phyloP scores from a whole-genome alignment of 106 monocot genomes.

The Allium fistulosum region DNA sequence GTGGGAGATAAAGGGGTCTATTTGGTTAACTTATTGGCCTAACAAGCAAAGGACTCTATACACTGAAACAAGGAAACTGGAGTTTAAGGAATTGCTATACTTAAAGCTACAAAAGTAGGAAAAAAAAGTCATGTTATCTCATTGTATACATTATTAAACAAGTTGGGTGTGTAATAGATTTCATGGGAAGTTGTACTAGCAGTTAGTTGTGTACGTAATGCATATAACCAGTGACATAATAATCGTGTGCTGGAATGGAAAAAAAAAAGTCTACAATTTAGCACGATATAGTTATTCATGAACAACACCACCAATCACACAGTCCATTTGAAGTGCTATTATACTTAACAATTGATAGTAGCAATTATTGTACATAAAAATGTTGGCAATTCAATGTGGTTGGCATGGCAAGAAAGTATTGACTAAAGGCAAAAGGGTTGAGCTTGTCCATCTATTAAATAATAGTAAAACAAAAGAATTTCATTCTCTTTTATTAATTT shows the following conservation, averaged over 20 bases:
- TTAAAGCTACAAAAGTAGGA: not conserved
- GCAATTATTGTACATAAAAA: no score
- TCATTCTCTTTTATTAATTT: no score
- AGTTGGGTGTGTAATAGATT: not conserved
- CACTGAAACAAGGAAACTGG: slow-evolving; percentile 63
- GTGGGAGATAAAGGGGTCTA: slow-evolving; percentile 63
- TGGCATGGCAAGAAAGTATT: no score
- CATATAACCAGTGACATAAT: not conserved
- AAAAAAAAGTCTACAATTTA: not conserved
- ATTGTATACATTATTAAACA: slow-evolving; percentile 1
- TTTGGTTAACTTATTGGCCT: slow-evolving; percentile 83
- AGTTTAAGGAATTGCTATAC: slow-evolving; percentile 49
- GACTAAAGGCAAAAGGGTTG: no score
- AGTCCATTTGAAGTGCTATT: no score
- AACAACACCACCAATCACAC: no score
- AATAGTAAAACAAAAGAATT: no score
- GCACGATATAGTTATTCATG: not conserved
- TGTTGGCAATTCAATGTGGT: no score
- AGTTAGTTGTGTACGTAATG: not conserved
- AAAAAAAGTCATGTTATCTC: not conserved
- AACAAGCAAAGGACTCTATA: slow-evolving; percentile 56
- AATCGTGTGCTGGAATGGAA: not conserved
- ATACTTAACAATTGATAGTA: no score
- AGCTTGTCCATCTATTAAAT: no score
- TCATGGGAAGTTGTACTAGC: not conserved